phyloP scores from a whole-genome alignment of 257 asterid species.

The Buddleja alternifolia region DNA sequence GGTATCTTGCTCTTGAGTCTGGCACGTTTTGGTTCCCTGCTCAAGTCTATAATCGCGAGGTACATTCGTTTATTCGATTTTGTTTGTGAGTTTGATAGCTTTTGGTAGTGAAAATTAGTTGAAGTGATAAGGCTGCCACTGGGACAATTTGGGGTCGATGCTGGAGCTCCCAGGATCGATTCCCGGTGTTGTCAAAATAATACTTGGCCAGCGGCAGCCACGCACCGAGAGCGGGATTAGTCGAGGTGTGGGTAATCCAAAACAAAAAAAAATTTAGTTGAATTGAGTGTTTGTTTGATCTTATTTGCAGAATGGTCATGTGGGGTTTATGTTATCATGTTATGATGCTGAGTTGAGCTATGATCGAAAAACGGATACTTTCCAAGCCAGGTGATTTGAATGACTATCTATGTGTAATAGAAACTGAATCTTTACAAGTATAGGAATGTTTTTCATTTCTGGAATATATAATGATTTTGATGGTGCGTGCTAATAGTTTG shows the following conservation, averaged over 20 bases:
- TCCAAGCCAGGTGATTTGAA: constrained; percentile 60
- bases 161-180: no score
- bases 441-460: background rate
- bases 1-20: constrained; percentile 79
- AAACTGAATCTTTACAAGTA: constrained; percentile 11
- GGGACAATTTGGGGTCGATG: no score
- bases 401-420: background rate
- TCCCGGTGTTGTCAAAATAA: no score
- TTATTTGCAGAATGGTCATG: constrained; percentile 67
- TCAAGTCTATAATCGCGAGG: constrained; percentile 94
- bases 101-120: background rate
- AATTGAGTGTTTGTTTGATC: constrained; percentile 20
- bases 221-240: no score
- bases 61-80: constrained; percentile 21
- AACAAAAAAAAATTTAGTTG: background rate
- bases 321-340: constrained; percentile 72
- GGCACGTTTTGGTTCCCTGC: constrained; percentile 90
- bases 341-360: constrained; percentile 78
- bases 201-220: no score
- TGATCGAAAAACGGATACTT: constrained; percentile 53
- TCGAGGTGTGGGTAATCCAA: no score
- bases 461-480: background rate
- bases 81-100: background rate
- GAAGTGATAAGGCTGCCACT: no score
- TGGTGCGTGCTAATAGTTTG: constrained; percentile 28